Conservation (phyloP, 306 rosid genomes). For the Vicia faba region DNA sequence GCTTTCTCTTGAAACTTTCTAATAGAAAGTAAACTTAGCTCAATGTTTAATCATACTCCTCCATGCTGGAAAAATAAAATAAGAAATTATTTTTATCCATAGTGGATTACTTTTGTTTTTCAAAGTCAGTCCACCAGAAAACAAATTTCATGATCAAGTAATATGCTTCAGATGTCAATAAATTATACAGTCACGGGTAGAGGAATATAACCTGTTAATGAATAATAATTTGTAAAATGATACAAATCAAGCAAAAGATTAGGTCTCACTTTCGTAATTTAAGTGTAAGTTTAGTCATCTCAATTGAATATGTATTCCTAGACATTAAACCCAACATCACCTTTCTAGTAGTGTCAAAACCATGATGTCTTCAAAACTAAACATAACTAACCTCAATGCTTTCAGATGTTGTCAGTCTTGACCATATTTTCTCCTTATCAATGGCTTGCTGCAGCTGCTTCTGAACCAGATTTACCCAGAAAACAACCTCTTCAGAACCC, state of each 20-base stretch:
- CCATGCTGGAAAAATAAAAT: neutral
- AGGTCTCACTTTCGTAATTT: slow-evolving; percentile 18
- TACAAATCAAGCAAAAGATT: slow-evolving; percentile 6
- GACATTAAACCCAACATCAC: slow-evolving; percentile 31
- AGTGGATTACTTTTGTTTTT: slow-evolving; percentile 13
- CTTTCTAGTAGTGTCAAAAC: slow-evolving; percentile 38
- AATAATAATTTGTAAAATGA: neutral
- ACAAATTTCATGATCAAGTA: slow-evolving; percentile 18
- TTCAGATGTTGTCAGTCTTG: slow-evolving; percentile 92
- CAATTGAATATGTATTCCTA: slow-evolving; percentile 17
- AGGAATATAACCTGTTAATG: neutral
- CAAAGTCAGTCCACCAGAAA: neutral
- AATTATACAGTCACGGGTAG: neutral
- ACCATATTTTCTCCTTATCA: slow-evolving; percentile 97
- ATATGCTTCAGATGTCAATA: slow-evolving; percentile 30
- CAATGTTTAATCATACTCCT: slow-evolving; percentile 7
- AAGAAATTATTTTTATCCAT: neutral
- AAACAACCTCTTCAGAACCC: slow-evolving; percentile 84
- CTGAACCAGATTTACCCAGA: slow-evolving; percentile 94
- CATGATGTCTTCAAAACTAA: slow-evolving; percentile 34
- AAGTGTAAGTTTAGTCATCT: slow-evolving; percentile 16
- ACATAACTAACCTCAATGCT: slow-evolving; percentile 81
- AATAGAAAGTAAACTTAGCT: slow-evolving; percentile 8
- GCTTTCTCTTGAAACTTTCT: slow-evolving; percentile 12
- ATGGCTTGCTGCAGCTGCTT: slow-evolving; percentile 80